These are phyloP conservation scores for Leccinellum rugosiceps DNA, from an alignment of 768 basidiomycete genomes.

Conservation along the genomic window DNA sequence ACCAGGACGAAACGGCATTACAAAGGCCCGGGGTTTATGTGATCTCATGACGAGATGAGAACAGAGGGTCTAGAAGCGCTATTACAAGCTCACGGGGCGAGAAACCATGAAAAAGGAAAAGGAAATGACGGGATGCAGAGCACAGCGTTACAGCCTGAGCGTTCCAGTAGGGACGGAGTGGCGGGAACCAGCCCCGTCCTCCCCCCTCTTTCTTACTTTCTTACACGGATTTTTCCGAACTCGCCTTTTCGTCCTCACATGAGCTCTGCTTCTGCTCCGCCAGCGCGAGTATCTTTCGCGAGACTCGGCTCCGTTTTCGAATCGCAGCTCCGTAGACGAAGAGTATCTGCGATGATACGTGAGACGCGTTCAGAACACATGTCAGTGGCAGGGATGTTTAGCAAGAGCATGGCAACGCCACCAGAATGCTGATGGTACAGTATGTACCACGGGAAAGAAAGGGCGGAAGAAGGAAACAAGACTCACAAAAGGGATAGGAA, in stretches of 20 bases:
- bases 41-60: background rate
- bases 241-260: background rate
- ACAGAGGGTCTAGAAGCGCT: background rate
- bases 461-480: background rate
- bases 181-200: background rate
- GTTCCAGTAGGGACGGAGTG: background rate
- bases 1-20: background rate
- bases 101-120: background rate
- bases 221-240: slow-evolving; percentile 1
- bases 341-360: slow-evolving; percentile 19
- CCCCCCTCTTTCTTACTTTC: background rate
- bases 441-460: background rate
- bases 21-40: background rate
- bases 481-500: slow-evolving; percentile 60
- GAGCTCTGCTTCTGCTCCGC: background rate
- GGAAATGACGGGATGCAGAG: background rate
- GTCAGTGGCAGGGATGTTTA: background rate
- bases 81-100: background rate
- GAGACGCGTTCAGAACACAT: background rate
- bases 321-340: slow-evolving; percentile 32
- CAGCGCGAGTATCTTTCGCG: slow-evolving; percentile 20
- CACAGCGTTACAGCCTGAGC: background rate
- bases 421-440: background rate
- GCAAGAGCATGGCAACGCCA: background rate
- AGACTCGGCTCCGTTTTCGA: slow-evolving; percentile 30